Evolutionary conservation across 2,329 filamentous ascomycete genomes (phyloP), one percentile per base, ranked within the genome.

Genomic region (Talaromyces sp.): DNA sequence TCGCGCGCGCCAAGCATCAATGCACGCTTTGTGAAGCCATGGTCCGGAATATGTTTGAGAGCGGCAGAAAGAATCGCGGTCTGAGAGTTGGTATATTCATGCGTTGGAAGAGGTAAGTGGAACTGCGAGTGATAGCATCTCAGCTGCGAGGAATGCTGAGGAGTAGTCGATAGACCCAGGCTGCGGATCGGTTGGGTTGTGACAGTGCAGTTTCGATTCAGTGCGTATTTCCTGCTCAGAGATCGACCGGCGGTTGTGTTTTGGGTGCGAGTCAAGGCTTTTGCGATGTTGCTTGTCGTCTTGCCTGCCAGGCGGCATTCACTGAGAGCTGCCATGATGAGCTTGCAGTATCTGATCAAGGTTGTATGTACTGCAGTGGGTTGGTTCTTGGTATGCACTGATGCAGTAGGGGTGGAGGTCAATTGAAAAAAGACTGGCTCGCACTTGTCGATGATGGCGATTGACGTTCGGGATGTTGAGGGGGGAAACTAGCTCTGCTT

Each of bases 1-100:
- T 96, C 92, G 70, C 87, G 87, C 63, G 91, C 91, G 64, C 93
- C 95, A 25, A 90, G 84, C 51, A 85, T 84, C 10, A 99, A 82
- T 0, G 93, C 82, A 22, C 85, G 81, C 55, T 82, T 78, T 0
- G 91, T 91, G 82, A 98, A 99, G 72, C 95, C 95, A 73, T 92
- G 84, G 57, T 83, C 75, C 19, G 92, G 92, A 10, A 98, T 87
- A 73, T 96, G 90, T 32, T 78, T 73, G 25, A 95, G 85, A 19
- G 93, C 89, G n/a, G 92, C 86, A 53, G 88, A 83, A 65, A 99
- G 89, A 72, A 98, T 96, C 61, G 85, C 79, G 51, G 82, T 80
- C 80, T 97, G 92, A 28, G 75, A 73, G 84, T 82, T 64, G 81
- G 75, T 71, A 82, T 86, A 81, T 91, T 96, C 64, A 84, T 77